Percentiles rank a stretch among this genome's conserved stretches.
phyloP scores from a whole-genome alignment of 2,329 filamentous ascomycete genomes.

The Zymoseptoria crescenta region DNA sequence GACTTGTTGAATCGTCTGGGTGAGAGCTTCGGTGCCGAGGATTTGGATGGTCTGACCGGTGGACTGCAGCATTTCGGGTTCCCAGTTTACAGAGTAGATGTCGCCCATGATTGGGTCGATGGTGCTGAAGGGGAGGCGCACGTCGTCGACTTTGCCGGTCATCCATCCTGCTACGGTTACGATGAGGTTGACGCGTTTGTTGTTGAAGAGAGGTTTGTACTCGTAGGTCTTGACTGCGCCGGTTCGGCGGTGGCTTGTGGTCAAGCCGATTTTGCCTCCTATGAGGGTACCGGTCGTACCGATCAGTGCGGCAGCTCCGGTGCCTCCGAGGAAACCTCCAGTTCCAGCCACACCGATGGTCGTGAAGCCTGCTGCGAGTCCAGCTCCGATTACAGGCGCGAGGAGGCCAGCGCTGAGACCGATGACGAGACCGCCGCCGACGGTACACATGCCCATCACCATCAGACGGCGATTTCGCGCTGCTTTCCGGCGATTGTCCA shows the following conservation, averaged over 20 bases:
- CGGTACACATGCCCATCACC: slow-evolving; percentile 94
- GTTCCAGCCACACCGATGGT: slow-evolving; percentile 91
- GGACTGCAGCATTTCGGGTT: slow-evolving; percentile 93
- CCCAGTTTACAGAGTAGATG: slow-evolving; percentile 93
- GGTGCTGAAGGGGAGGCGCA: slow-evolving; percentile 89
- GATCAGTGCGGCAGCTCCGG: slow-evolving; percentile 88
- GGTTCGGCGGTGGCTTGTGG: slow-evolving; percentile 77
- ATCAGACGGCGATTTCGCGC: slow-evolving; percentile 77
- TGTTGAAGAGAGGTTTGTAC: slow-evolving; percentile 93
- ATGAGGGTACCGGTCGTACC: slow-evolving; percentile 81
- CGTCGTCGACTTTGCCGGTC: slow-evolving; percentile 95
- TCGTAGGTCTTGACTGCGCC: slow-evolving; percentile 94
- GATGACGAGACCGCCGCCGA: slow-evolving; percentile 90
- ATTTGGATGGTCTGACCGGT: slow-evolving; percentile 99
- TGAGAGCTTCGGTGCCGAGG: slow-evolving; percentile 91
- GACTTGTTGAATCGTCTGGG: slow-evolving; percentile 91
- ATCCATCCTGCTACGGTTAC: slow-evolving; percentile 96
- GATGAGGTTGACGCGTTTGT: slow-evolving; percentile 92
- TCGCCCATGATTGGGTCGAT: slow-evolving; percentile 98
- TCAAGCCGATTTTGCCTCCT: slow-evolving; percentile 76
- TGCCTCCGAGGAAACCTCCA: slow-evolving; percentile 78
- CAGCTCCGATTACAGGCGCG: slow-evolving; percentile 88
- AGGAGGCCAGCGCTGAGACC: slow-evolving; percentile 86
- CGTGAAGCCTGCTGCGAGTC: slow-evolving; percentile 87
- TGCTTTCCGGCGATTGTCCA: slow-evolving; percentile 74